Conservation (phyloP, 2,329 filamentous ascomycete species). For the Allantophomopsis lycopodina region DNA sequence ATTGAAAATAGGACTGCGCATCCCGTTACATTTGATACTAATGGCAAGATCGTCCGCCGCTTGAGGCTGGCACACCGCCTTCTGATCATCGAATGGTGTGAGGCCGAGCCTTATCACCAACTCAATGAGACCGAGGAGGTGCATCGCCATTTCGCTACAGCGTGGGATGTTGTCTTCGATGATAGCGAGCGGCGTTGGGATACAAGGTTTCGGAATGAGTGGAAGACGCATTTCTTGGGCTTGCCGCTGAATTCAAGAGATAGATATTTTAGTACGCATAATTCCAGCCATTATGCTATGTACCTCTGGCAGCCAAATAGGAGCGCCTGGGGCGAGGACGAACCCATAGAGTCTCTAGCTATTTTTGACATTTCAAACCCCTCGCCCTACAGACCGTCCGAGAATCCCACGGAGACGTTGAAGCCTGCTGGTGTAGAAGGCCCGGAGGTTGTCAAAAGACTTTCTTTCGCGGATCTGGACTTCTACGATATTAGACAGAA, state of each 20-base stretch:
- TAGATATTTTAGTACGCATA: slow-evolving; percentile 50
- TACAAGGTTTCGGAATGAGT: slow-evolving; percentile 33
- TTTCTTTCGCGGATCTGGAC: slow-evolving; percentile 35
- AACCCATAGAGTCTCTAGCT: slow-evolving; percentile 40
- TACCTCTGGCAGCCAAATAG: slow-evolving; percentile 48
- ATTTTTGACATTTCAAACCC: slow-evolving; percentile 43
- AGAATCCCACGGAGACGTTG: slow-evolving; percentile 27
- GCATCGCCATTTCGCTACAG: slow-evolving; percentile 44
- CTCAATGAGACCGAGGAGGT: slow-evolving; percentile 34
- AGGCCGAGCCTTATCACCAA: slow-evolving; percentile 33
- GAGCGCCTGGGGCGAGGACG: slow-evolving; percentile 38
- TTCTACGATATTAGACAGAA: slow-evolving; percentile 39
- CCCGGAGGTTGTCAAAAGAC: slow-evolving; percentile 31
- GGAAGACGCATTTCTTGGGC: slow-evolving; percentile 44
- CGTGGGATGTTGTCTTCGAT: slow-evolving; percentile 31
- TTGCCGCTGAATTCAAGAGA: slow-evolving; percentile 38
- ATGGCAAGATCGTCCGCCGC: slow-evolving; percentile 35
- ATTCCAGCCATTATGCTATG: slow-evolving; percentile 41
- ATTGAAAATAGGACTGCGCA: slow-evolving; percentile 27
- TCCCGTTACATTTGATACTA: slow-evolving; percentile 34
- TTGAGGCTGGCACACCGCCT: slow-evolving; percentile 36
- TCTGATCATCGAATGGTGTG: slow-evolving; percentile 53
- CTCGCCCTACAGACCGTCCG: slow-evolving; percentile 33
- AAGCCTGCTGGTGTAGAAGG: slow-evolving; percentile 20
- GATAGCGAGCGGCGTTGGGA: slow-evolving; percentile 19